phyloP scores from a whole-genome alignment of 176 grass and related monocot genomes.

The Bromus sterilis region DNA sequence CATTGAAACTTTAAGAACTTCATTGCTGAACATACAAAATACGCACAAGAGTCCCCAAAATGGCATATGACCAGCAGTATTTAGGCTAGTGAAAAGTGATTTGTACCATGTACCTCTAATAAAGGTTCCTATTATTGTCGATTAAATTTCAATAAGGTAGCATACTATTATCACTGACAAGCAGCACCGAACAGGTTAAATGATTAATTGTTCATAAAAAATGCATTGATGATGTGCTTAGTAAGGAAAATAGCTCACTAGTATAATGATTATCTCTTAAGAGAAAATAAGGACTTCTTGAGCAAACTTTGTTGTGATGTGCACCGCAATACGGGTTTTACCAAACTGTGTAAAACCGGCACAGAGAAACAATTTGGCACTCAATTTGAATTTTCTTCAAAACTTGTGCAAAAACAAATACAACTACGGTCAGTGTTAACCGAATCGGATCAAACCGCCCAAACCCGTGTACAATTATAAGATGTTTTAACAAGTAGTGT shows the following conservation, averaged over 20 bases:
- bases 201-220: not conserved
- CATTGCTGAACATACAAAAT: slow-evolving; percentile 1
- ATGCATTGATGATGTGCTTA: not conserved
- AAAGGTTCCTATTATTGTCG: not conserved
- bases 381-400: not conserved
- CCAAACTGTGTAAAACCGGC: not conserved
- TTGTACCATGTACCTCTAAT: not conserved
- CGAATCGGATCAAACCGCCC: not conserved
- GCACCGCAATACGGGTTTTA: not conserved
- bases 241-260: not conserved
- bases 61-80: not conserved
- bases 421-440: not conserved
- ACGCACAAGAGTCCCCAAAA: not conserved
- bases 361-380: not conserved
- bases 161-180: not conserved
- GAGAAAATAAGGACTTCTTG: not conserved
- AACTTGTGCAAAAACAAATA: not conserved
- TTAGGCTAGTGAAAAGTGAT: not conserved
- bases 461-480: too few species aligned
- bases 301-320: not conserved
- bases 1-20: not conserved
- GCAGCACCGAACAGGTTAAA: not conserved
- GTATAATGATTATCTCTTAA: not conserved
- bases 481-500: too few species aligned
- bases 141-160: not conserved